These are phyloP conservation scores for Platismatia glauca DNA, from an alignment of 495 filamentous ascomycete genomes.

Conservation along the genomic window DNA sequence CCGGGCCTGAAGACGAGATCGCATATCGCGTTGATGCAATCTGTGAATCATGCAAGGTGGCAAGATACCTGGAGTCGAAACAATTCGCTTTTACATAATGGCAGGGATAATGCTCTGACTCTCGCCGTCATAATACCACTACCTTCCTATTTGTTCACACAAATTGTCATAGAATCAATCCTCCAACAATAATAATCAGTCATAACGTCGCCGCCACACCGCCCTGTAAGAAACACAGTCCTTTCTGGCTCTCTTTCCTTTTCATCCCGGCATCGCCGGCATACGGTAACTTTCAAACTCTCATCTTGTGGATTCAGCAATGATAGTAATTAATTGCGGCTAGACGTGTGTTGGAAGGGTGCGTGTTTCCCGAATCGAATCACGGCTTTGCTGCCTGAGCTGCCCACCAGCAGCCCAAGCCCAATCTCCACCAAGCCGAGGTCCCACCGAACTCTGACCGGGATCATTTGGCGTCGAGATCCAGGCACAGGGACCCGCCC, in stretches of 20 bases:
- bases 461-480: neutral
- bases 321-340: neutral
- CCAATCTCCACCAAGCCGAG: neutral
- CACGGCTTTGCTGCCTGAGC: neutral
- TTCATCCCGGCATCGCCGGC: too few species aligned
- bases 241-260: too few species aligned
- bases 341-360: neutral
- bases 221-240: too few species aligned
- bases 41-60: too few species aligned
- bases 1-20: neutral
- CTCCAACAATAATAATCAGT: neutral
- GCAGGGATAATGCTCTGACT: neutral
- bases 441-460: neutral
- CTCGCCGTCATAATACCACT: neutral
- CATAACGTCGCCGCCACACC: neutral
- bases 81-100: neutral
- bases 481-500: conserved; percentile 1
- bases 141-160: neutral
- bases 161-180: neutral
- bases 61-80: neutral
- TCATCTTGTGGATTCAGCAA: too few species aligned
- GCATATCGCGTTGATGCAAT: conserved; percentile 3
- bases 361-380: neutral
- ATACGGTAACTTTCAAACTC: too few species aligned
- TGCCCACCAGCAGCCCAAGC: too few species aligned